Conservation (phyloP, 257 asterid species). For the Rubia yunnanensis region DNA sequence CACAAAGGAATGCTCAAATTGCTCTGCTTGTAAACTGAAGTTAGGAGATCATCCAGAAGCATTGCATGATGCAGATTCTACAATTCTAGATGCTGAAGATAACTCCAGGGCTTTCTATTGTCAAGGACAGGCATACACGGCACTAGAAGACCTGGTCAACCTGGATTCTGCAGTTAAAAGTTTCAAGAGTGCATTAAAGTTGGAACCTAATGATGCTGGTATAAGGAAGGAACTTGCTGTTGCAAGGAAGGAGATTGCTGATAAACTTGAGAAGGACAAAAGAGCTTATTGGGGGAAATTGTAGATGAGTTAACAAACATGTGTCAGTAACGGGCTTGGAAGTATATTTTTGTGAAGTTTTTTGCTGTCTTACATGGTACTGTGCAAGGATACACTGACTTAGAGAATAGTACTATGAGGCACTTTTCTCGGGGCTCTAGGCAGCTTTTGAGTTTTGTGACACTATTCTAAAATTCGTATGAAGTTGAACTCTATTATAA, state of each 20-base stretch:
- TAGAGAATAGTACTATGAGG: constrained; percentile 4
- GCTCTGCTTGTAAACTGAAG: constrained; percentile 28
- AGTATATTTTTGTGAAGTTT: background rate
- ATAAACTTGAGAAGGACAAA: constrained; percentile 49
- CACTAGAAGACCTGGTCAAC: constrained; percentile 30
- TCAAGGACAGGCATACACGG: constrained; percentile 43
- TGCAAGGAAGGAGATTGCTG: constrained; percentile 72
- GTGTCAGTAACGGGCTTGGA: constrained; percentile 3
- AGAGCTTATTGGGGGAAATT: constrained; percentile 55
- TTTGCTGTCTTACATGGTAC: constrained; percentile 4
- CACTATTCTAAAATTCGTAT: background rate
- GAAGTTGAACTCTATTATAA: background rate
- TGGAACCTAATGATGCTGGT: constrained; percentile 41
- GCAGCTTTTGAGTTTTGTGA: background rate
- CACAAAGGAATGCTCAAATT: constrained; percentile 20
- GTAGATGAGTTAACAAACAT: constrained; percentile 25
- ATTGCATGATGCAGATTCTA: constrained; percentile 29
- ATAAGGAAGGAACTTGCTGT: constrained; percentile 62
- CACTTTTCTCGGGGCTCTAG: constrained; percentile 6
- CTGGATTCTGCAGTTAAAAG: constrained; percentile 31
- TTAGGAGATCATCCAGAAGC: constrained; percentile 36
- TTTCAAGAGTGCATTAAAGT: constrained; percentile 28
- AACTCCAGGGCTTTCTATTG: constrained; percentile 33
- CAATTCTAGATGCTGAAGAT: constrained; percentile 28
- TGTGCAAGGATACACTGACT: constrained; percentile 1